Conservation (phyloP, 148 eudicot genomes). For the Nepenthes gracilis region DNA sequence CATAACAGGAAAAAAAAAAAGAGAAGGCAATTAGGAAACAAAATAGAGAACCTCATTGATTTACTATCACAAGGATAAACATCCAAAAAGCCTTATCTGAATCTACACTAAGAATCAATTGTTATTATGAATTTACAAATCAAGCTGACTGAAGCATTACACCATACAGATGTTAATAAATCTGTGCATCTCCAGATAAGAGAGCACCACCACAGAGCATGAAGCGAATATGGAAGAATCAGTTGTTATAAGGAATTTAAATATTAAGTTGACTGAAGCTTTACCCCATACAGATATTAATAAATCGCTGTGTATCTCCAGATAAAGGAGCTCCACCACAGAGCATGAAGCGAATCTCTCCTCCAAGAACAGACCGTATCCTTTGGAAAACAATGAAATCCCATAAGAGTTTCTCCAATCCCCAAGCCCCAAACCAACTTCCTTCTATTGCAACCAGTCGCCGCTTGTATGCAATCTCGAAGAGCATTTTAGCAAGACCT, state of each 20-base stretch:
- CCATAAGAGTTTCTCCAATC: conserved; percentile 67
- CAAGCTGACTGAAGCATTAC: conserved; percentile 27
- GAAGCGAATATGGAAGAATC: conserved; percentile 31
- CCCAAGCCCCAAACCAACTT: conserved; percentile 94
- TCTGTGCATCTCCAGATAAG: conserved; percentile 81
- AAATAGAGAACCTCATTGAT: too few relatives aligned
- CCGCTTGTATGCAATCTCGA: conserved; percentile 60
- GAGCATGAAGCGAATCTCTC: conserved; percentile 80
- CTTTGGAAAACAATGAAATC: conserved; percentile 58
- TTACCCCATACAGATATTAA: conserved; percentile 97
- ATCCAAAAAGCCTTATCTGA: too few relatives aligned
- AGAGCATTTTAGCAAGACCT: conserved; percentile 57
- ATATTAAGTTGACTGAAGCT: conserved; percentile 4
- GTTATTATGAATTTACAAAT: background rate
- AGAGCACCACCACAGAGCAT: conserved; percentile 99
- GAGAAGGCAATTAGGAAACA: too few relatives aligned
- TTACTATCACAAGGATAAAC: too few relatives aligned
- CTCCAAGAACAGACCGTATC: conserved; percentile 79
- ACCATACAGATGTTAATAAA: conserved; percentile 95
- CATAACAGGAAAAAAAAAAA: too few relatives aligned
- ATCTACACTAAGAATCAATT: too few relatives aligned
- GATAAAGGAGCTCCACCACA: conserved; percentile 99
- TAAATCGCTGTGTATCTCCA: conserved; percentile 80
- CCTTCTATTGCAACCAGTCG: conserved; percentile 82
- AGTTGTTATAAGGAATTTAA: background rate